Evolutionary conservation across 179 eudicot genomes (phyloP).

Genomic region (Camellia oleifera): DNA sequence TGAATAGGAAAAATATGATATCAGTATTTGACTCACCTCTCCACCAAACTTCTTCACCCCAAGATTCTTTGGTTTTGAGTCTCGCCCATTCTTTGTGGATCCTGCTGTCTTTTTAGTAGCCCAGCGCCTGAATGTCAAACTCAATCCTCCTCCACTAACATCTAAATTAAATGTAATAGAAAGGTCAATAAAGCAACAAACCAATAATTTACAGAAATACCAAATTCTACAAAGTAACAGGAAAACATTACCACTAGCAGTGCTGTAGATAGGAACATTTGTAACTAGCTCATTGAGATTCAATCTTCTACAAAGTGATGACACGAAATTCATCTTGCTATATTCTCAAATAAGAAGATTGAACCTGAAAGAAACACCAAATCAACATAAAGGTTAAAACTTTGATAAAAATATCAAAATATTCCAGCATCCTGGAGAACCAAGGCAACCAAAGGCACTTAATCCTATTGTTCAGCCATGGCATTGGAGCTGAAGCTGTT

Average conservation of each 20-base stretch:
- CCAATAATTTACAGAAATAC: neutral
- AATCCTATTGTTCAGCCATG: neutral
- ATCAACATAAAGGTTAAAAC: neutral
- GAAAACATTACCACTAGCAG: conserved; percentile 15
- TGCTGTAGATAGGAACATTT: conserved; percentile 19
- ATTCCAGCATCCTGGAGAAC: neutral
- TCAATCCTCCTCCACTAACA: conserved; percentile 51
- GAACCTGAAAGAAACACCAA: conserved; percentile 11
- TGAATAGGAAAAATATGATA: neutral
- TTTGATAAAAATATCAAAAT: neutral
- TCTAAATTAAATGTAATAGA: neutral
- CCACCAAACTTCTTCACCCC: conserved; percentile 98
- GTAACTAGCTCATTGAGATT: conserved; percentile 26
- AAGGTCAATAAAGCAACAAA: neutral
- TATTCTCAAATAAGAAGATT: neutral
- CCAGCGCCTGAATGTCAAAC: conserved; percentile 76
- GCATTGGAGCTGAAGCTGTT: neutral
- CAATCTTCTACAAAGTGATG: conserved; percentile 20
- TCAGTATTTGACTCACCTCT: conserved; percentile 45
- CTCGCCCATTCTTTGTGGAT: conserved; percentile 87
- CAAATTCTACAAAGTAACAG: neutral
- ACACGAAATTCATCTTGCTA: conserved; percentile 18
- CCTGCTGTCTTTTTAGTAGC: conserved; percentile 94
- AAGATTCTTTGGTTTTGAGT: conserved; percentile 79
- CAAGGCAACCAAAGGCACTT: neutral